These are phyloP conservation scores for Saccharomycopsis capsularis DNA, from an alignment of 805 yeast species.

Conservation along the genomic window DNA sequence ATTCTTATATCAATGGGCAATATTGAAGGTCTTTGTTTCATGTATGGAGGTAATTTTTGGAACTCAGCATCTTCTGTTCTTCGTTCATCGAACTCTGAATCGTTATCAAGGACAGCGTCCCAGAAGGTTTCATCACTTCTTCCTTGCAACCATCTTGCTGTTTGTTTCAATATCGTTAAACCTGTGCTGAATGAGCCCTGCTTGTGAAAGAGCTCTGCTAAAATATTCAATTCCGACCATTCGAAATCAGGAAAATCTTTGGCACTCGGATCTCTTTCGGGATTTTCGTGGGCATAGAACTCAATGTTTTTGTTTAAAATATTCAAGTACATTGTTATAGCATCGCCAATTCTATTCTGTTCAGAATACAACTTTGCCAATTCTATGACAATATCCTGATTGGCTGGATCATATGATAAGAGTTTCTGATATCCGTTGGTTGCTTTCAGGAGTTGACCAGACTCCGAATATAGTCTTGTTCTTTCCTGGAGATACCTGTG, in stretches of 20 bases:
- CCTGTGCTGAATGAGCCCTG: constrained; percentile 61
- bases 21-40: constrained; percentile 35
- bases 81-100: constrained; percentile 78
- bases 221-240: constrained; percentile 83
- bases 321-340: constrained; percentile 61
- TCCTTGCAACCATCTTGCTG: constrained; percentile 70
- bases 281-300: constrained; percentile 20
- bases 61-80: constrained; percentile 43
- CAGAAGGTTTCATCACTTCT: constrained; percentile 33
- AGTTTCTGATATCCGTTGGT: constrained; percentile 63
- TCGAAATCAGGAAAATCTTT: constrained; percentile 51
- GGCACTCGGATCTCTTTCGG: constrained; percentile 19
- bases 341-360: constrained; percentile 58
- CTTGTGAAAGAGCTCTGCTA: constrained; percentile 71
- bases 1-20: constrained; percentile 85
- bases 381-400: constrained; percentile 54
- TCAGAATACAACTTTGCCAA: constrained; percentile 46
- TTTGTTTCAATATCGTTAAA: constrained; percentile 55
- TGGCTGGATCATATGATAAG: constrained; percentile 49
- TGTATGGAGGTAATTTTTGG: constrained; percentile 32
- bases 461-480: constrained; percentile 59
- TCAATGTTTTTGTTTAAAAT: constrained; percentile 54
- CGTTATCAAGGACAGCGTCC: constrained; percentile 45
- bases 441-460: constrained; percentile 63
- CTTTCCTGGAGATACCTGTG: constrained; percentile 56